phyloP scores from a whole-genome alignment of 306 rosid genomes.

The Abrus precatorius region DNA sequence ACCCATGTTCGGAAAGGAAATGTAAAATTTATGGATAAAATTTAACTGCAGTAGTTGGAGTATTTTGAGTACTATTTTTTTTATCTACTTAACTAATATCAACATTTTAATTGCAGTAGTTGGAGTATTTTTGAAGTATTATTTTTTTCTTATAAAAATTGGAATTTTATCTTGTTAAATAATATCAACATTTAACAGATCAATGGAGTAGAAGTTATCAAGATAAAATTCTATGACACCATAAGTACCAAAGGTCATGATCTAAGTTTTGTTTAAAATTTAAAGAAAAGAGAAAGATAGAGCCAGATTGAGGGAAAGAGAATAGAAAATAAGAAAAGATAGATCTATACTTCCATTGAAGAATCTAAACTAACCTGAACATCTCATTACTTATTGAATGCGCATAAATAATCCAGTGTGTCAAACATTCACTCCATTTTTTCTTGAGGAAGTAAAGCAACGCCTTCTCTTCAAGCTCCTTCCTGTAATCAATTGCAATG shows the following conservation, averaged over 20 bases:
- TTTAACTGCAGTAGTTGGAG: no score
- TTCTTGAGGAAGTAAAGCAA: conserved; percentile 81
- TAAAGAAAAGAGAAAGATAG: neutral
- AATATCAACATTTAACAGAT: no score
- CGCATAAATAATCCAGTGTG: conserved; percentile 62
- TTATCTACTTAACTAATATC: no score
- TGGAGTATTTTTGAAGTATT: no score
- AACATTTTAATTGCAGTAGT: no score
- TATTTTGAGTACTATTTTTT: no score
- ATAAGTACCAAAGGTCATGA: no score
- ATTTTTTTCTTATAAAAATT: no score
- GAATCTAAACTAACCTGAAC: conserved; percentile 63
- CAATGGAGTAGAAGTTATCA: no score
- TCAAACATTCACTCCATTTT: conserved; percentile 72
- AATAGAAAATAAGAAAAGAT: neutral
- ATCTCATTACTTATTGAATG: conserved; percentile 77
- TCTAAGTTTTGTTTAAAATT: neutral
- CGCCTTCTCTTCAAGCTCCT: conserved; percentile 80
- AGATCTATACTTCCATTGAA: neutral
- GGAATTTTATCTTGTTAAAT: no score
- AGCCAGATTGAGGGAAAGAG: neutral
- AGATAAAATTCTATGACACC: no score
- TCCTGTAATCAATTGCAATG: conserved; percentile 64
- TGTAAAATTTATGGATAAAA: neutral
- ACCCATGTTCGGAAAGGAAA: neutral